phyloP scores from a whole-genome alignment of 257 asterid genomes.

The Nicotiana undulata region DNA sequence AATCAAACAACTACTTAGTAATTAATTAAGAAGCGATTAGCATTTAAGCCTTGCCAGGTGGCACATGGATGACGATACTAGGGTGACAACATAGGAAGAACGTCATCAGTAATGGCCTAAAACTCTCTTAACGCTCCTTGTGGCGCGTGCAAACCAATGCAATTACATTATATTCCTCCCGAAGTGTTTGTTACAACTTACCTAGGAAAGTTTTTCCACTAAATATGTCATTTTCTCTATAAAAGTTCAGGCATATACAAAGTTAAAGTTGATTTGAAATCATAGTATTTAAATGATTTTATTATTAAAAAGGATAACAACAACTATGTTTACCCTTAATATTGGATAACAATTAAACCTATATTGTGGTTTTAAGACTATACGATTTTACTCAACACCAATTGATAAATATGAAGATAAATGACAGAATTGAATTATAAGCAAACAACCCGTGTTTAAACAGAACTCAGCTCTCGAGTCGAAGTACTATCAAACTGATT shows the following conservation, averaged over 20 bases:
- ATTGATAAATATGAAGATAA: no score
- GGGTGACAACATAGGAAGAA: background rate
- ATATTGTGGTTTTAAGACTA: no score
- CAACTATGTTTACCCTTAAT: background rate
- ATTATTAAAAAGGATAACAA: background rate
- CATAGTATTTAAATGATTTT: background rate
- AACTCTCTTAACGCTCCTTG: background rate
- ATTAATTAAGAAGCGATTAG: background rate
- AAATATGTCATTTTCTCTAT: background rate
- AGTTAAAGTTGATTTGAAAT: background rate
- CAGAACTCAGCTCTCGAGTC: no score
- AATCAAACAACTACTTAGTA: background rate
- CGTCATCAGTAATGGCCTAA: background rate
- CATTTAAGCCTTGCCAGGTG: conserved; percentile 1
- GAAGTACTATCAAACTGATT: no score
- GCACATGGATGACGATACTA: background rate
- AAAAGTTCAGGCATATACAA: no score
- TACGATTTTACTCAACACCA: no score
- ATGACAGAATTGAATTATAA: no score
- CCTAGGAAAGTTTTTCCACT: background rate
- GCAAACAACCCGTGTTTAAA: no score
- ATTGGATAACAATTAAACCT: no score
- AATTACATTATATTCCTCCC: background rate
- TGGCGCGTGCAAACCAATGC: background rate
- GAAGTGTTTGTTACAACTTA: background rate